Percentiles rank a stretch among this genome's conserved stretches.
Conservation (phyloP, 768 basidiomycete species). For the Pleurotus giganteus region DNA sequence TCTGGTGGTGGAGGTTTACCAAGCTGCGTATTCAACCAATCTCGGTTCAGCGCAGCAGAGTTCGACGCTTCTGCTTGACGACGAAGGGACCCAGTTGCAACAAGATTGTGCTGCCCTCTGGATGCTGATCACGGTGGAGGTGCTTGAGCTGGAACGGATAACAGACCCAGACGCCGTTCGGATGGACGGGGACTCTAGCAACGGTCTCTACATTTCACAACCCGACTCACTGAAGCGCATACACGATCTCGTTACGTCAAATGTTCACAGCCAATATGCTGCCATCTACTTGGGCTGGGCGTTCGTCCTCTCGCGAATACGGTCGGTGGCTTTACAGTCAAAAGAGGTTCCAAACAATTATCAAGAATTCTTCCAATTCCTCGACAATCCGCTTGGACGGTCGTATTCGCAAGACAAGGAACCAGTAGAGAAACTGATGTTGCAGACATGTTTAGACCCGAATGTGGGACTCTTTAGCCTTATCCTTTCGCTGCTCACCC, state of each 20-base stretch:
- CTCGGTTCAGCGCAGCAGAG: conserved; percentile 67
- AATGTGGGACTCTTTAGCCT: conserved; percentile 61
- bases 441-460: conserved; percentile 51
- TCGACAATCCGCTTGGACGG: conserved; percentile 34
- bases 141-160: conserved; percentile 75
- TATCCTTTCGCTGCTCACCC: conserved; percentile 56
- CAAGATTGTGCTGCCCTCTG: conserved; percentile 72
- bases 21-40: conserved; percentile 60
- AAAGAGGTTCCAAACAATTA: conserved; percentile 56
- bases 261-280: conserved; percentile 61
- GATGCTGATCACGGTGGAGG: conserved; percentile 77
- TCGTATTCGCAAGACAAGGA: conserved; percentile 59
- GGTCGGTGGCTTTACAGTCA: conserved; percentile 39
- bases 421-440: conserved; percentile 54
- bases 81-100: conserved; percentile 63
- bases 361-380: conserved; percentile 50
- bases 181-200: conserved; percentile 45
- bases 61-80: conserved; percentile 65
- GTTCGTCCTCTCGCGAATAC: conserved; percentile 70
- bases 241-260: conserved; percentile 62
- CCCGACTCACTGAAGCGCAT: conserved; percentile 63
- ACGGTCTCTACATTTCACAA: conserved; percentile 56
- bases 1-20: conserved; percentile 60
- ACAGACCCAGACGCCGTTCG: conserved; percentile 51
- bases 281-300: conserved; percentile 84